Percentiles rank a stretch among this genome's conserved stretches.
These are phyloP conservation scores for Narthecium ossifragum DNA, from an alignment of 106 monocot species.

Conservation along the genomic window DNA sequence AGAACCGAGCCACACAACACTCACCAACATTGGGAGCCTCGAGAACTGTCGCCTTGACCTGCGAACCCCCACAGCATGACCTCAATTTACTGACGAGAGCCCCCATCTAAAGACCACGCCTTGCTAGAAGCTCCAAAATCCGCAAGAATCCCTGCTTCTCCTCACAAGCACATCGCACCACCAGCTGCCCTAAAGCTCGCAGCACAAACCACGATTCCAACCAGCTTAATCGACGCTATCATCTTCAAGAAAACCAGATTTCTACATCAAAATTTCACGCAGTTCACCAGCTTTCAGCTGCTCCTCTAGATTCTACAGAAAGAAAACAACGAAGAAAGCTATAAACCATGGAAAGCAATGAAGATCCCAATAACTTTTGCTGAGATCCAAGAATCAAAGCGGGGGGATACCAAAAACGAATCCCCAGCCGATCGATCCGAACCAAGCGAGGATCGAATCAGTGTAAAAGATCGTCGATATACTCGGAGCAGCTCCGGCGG, in stretches of 20 bases:
- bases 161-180: too few relatives aligned
- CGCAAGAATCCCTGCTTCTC: too few relatives aligned
- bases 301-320: background rate
- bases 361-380: background rate
- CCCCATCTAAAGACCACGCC: too few relatives aligned
- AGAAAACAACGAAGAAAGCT: background rate
- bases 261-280: too few relatives aligned
- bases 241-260: too few relatives aligned
- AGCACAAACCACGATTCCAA: too few relatives aligned
- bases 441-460: background rate
- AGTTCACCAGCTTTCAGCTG: too few relatives aligned
- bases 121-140: too few relatives aligned
- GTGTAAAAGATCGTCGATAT: background rate
- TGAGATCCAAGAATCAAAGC: too few relatives aligned
- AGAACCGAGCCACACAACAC: background rate
- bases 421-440: background rate
- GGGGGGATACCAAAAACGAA: background rate
- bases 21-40: slow-evolving; percentile 51
- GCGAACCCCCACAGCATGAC: slow-evolving; percentile 54
- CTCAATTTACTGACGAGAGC: slow-evolving; percentile 34
- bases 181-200: too few relatives aligned
- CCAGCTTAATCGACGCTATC: too few relatives aligned
- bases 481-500: background rate
- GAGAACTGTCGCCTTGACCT: slow-evolving; percentile 34
- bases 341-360: too few relatives aligned